Conservation (phyloP, 805 yeast genomes). For the Yarrowia porcina region DNA sequence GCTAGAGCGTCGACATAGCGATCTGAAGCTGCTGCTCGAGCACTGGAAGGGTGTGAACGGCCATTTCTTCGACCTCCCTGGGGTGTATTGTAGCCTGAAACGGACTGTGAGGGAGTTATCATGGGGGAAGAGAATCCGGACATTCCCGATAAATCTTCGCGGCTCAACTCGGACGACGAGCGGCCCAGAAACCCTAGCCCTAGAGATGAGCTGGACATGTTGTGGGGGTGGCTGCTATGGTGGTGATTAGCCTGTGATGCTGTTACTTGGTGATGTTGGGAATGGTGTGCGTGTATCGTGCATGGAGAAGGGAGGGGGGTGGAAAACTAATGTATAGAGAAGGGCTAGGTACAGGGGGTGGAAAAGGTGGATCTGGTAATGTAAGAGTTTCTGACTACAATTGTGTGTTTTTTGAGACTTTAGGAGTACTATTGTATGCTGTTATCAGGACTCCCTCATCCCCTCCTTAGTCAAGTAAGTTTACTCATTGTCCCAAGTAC, state of each 20-base stretch:
- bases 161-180: slow-evolving; percentile 14
- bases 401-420: too few relatives aligned
- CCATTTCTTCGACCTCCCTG: slow-evolving; percentile 17
- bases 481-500: too few relatives aligned
- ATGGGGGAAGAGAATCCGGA: not conserved
- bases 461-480: too few relatives aligned
- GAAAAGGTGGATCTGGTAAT: too few relatives aligned
- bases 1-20: slow-evolving; percentile 16
- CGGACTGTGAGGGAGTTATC: slow-evolving; percentile 4
- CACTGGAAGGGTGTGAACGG: not conserved
- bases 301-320: too few relatives aligned
- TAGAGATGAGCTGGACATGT: slow-evolving; percentile 7
- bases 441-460: too few relatives aligned
- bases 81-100: slow-evolving; percentile 2
- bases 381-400: too few relatives aligned
- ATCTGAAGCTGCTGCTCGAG: not conserved
- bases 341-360: too few relatives aligned
- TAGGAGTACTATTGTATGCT: too few relatives aligned
- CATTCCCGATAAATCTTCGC: not conserved
- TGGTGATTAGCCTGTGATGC: too few relatives aligned
- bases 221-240: too few relatives aligned
- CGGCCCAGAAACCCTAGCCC: slow-evolving; percentile 10
- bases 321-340: too few relatives aligned
- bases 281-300: not conserved
- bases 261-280: slow-evolving; percentile 7